Evolutionary conservation across 2,329 filamentous ascomycete genomes (phyloP), one percentile per base, ranked within the genome.

Genomic region (Hypoxylon sp.): DNA sequence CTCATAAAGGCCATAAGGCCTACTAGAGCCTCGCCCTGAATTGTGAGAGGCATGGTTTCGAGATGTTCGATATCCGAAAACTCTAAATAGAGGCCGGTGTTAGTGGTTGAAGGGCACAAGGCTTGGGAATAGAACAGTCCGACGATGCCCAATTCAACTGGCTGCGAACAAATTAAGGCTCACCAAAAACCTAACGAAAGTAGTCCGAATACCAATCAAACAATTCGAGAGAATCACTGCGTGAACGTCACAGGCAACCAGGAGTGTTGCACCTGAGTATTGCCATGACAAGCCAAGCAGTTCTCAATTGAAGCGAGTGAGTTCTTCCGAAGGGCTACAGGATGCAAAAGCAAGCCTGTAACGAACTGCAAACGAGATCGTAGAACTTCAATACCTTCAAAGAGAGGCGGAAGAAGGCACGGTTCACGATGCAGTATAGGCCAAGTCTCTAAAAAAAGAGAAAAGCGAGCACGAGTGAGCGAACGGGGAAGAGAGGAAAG

Each of bases 31-130:
- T 70, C 37, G 14, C 64, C 57, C 65, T 57, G 70, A 52, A 54
- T 66, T 31, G 60, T 68, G 58, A 62, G 63, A 70, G 65, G 59
- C 76, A 78, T 78, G 48, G 37, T 67, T 63, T 47, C 46, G 24
- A 46, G 31, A 53, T 63, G 42, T 31, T 61, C 42, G 56, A 63
- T 33, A 31, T 59, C 37, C 44, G 46, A 61, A 46, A 35, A 61
- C 14, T 66, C 65, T 70, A 35, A 46, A 42, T 26, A 31, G 19
- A 64, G 5, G 44, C 33, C 37, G 39, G 5, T 62, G 50, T 73
- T 67, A 67, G 65, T 11, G 47, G 31, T 33, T 35, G 22, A 52
- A 53, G 42, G 33, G 42, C 13, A 8, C 13, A 52, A 24, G 17
- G 19, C 9, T 3, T 9, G 3, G 11, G 31, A n/a, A 8, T 5